Evolutionary conservation across 2,329 filamentous ascomycete species (phyloP).

Genomic region (Penicillium sp.): DNA sequence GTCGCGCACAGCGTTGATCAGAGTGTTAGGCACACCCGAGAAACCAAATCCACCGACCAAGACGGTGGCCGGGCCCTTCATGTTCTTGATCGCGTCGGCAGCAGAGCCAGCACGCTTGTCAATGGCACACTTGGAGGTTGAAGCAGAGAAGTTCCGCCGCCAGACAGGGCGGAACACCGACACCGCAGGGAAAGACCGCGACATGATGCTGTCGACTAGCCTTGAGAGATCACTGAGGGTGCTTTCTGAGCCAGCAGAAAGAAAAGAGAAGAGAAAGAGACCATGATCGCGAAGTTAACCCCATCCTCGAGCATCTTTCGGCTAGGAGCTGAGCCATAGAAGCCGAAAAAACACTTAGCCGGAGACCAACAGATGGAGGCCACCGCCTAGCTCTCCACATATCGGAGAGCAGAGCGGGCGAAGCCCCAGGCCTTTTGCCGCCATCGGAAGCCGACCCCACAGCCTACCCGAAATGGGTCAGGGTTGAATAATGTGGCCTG

Average conservation of each 20-base stretch:
- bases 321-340: constrained; percentile 22
- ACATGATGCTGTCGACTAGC: constrained; percentile 27
- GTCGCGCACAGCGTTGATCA: constrained; percentile 66
- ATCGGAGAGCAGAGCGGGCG: constrained; percentile 12
- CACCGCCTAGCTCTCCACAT: constrained; percentile 10
- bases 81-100: constrained; percentile 69
- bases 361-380: neutral
- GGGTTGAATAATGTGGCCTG: neutral
- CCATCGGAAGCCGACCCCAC: constrained; percentile 28
- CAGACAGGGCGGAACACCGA: constrained; percentile 38
- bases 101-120: constrained; percentile 74
- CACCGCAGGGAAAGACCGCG: constrained; percentile 32
- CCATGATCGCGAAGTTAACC: constrained; percentile 20
- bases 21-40: constrained; percentile 56
- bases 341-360: constrained; percentile 35
- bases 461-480: constrained; percentile 10
- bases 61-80: constrained; percentile 69
- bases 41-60: constrained; percentile 79
- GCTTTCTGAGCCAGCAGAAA: constrained; percentile 23
- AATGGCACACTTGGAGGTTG: constrained; percentile 65
- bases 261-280: constrained; percentile 14
- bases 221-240: constrained; percentile 15
- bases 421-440: constrained; percentile 22
- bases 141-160: constrained; percentile 65
- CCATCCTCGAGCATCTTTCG: constrained; percentile 21